Evolutionary conservation across 257 asterid species (phyloP).

Genomic region (Cynanchum wilfordii): DNA sequence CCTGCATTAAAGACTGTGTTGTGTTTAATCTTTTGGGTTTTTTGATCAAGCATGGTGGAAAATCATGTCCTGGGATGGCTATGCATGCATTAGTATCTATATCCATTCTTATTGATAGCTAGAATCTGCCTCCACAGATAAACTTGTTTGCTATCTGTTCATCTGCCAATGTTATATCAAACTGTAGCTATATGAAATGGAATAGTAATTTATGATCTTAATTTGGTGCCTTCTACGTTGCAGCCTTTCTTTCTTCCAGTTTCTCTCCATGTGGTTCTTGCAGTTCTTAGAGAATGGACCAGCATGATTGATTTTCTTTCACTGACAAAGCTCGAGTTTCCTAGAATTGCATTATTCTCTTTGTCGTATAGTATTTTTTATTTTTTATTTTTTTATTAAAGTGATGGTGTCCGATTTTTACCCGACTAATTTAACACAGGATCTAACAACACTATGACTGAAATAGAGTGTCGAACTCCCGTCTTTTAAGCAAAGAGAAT

Average conservation of each 20-base stretch:
- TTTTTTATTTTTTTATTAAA: too few relatives aligned
- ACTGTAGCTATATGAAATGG: background rate
- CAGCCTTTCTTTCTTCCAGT: constrained; percentile 89
- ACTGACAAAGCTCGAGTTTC: background rate
- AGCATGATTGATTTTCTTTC: background rate
- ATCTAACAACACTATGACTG: too few relatives aligned
- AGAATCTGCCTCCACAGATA: too few relatives aligned
- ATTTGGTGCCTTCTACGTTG: constrained; percentile 12
- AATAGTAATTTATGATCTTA: background rate
- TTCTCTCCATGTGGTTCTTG: constrained; percentile 78
- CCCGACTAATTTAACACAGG: too few relatives aligned
- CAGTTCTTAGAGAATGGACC: constrained; percentile 76
- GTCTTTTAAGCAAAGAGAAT: too few relatives aligned
- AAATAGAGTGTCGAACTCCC: too few relatives aligned
- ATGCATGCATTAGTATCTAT: too few relatives aligned
- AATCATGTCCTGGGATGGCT: background rate
- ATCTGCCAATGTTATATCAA: background rate
- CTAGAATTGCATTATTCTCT: too few relatives aligned
- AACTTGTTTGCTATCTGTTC: background rate
- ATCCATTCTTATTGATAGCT: background rate
- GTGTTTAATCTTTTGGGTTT: background rate
- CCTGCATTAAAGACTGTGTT: background rate
- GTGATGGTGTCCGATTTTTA: too few relatives aligned
- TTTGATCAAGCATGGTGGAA: too few relatives aligned
- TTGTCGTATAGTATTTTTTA: too few relatives aligned